These are phyloP conservation scores for Ceriops tagal DNA, from an alignment of 345 rosid species.

Conservation along the genomic window DNA sequence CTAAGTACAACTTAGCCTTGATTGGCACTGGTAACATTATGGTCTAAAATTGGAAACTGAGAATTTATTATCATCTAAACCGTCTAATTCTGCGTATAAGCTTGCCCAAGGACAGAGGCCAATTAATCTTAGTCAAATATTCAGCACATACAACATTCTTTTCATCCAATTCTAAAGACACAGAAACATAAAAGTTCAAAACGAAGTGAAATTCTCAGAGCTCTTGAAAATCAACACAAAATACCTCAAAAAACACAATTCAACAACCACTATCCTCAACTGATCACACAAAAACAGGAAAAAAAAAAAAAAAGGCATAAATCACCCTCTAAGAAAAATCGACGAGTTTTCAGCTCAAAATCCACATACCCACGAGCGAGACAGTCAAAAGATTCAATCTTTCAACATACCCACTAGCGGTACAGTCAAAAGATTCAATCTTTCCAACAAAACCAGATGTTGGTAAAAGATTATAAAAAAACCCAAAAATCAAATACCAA, in stretches of 20 bases:
- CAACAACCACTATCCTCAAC: constrained; percentile 6
- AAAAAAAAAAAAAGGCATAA: neutral
- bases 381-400: constrained; percentile 19
- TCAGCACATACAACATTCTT: neutral
- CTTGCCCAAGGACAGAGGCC: neutral
- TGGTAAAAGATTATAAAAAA: constrained; percentile 15
- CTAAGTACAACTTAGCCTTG: neutral
- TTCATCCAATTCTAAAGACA: neutral
- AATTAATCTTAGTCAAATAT: constrained; percentile 2
- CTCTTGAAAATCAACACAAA: neutral
- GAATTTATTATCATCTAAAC: neutral
- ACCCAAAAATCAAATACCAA: constrained; percentile 26
- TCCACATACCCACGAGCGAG: constrained; percentile 10
- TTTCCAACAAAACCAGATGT: constrained; percentile 16
- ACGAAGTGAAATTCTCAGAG: neutral
- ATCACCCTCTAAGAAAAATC: constrained; percentile 1
- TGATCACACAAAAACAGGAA: neutral
- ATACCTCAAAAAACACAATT: constrained; percentile 10
- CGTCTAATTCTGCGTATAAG: neutral
- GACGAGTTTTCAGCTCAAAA: constrained; percentile 9
- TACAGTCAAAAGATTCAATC: constrained; percentile 19
- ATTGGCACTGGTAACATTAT: neutral
- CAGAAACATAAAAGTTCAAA: neutral
- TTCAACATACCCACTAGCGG: constrained; percentile 18
- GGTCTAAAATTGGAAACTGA: neutral